These are phyloP conservation scores for Setomelanomma holmii DNA, from an alignment of 2,329 filamentous ascomycete species.

Conservation along the genomic window DNA sequence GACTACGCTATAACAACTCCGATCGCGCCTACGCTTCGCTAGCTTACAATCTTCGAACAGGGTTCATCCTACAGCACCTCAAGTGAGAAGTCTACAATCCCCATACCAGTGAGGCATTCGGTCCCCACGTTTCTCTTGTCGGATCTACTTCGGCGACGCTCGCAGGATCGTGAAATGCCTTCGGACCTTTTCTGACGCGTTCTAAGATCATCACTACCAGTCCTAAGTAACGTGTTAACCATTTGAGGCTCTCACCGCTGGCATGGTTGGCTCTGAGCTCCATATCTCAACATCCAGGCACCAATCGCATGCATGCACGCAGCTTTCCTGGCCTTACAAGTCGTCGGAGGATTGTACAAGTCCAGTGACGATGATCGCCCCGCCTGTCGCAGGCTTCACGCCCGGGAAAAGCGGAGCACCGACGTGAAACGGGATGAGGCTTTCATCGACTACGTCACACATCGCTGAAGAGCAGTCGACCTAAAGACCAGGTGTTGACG, in stretches of 20 bases:
- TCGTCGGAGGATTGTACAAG: not conserved
- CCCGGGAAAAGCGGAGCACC: not conserved
- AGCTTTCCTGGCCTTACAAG: no score
- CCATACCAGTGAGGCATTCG: not conserved
- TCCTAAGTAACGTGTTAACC: not conserved
- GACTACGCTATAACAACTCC: not conserved
- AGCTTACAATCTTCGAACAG: constrained; percentile 9
- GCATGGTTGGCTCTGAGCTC: not conserved
- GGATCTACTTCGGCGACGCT: not conserved
- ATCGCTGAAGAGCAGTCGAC: not conserved
- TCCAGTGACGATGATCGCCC: not conserved
- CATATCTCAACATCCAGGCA: not conserved
- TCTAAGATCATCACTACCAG: not conserved
- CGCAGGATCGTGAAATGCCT: not conserved
- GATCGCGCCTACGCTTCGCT: constrained; percentile 9
- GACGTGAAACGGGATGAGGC: not conserved
- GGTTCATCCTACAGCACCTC: constrained; percentile 7
- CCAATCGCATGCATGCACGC: not conserved
- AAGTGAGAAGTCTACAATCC: not conserved
- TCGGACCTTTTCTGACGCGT: not conserved
- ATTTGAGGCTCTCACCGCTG: constrained; percentile 8
- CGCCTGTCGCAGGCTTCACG: not conserved
- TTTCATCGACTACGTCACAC: not conserved
- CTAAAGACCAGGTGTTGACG: no score
- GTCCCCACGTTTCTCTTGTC: not conserved